Base-by-base conservation (phyloP, 257 asterid species). In the Solanum bulbocastanum region DNA sequence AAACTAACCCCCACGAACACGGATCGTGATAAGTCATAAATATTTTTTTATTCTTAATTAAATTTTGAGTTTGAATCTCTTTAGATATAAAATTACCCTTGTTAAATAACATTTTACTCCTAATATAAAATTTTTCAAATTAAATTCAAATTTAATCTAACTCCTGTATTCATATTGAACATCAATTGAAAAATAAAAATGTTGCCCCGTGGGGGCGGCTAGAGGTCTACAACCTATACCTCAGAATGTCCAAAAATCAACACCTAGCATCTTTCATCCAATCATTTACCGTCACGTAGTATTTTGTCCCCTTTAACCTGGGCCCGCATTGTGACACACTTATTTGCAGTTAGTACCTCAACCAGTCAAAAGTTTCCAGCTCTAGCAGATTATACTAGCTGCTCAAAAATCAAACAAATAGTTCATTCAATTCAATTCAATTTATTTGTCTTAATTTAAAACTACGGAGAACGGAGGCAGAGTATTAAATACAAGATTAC, bases 161-260 rank as follows among this genome's bases (percentile, higher is more conserved):
- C 1, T 56, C 0, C 1, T 2, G 1, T 52, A 5, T 15, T 5
- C 8, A 4, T 15, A 46, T 14, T 5, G 2, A 44, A 44, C 56
- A 42, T 42, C 15, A 12, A 42, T 42, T 42, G 5, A 44, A 42
- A 44, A 10, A 33, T 33, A 33, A 33, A 16, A 52, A 52, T 10
- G 8, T 6, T 6, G n/a, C 62, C n/a, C 56, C 71, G 85, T 9
- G 27, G 27, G 89, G 92, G 69, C 90, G 90, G 92, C 62, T 16
- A 52, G 8, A 5, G 16, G 62, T 18, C 91, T 86, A 88, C 6
- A 93, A 16, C 95, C 93, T 52, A 90, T 83, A 73, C 87, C 87
- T 87, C 60, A 39, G 49, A 40, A 89, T 92, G 39, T 91, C 90
- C 92, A 88, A 83, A 87, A 90, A 89, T 85, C 90, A 87, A 92